Evolutionary conservation across 192 early-diverging fungal species (phyloP).

Genomic region (Rhizoclosmatium globosum): DNA sequence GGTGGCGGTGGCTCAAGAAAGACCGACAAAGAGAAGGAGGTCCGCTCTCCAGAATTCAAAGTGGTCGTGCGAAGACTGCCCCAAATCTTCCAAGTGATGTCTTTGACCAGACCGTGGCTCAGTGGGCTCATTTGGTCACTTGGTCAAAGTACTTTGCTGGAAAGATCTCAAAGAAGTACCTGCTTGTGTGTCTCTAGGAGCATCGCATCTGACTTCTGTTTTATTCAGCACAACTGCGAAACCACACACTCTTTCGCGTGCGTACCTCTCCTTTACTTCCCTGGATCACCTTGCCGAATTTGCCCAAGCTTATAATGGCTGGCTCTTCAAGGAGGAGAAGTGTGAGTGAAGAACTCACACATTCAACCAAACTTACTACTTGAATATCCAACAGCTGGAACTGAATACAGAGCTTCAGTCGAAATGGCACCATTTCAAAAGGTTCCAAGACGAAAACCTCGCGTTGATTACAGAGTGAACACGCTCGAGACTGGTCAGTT

Average conservation of each 20-base stretch:
- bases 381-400: conserved; percentile 6
- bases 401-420: conserved; percentile 22
- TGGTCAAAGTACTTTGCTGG: conserved; percentile 4
- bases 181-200: not conserved
- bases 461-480: conserved; percentile 16
- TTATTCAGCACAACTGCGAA: not conserved
- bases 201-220: not conserved
- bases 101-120: not conserved
- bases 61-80: conserved; percentile 24
- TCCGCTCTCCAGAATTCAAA: conserved; percentile 6
- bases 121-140: not conserved
- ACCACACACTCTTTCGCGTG: conserved; percentile 10
- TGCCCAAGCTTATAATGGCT: conserved; percentile 11
- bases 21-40: too few species aligned
- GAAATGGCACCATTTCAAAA: conserved; percentile 31
- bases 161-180: conserved; percentile 1
- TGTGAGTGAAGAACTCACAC: not conserved
- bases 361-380: not conserved
- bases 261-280: conserved; percentile 17
- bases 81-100: conserved; percentile 2
- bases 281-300: not conserved
- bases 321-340: conserved; percentile 29
- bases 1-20: too few species aligned
- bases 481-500: conserved; percentile 29
- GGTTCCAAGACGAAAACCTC: not conserved